Evolutionary conservation across 2,329 filamentous ascomycete species (phyloP), one percentile per base, ranked within the genome.

Genomic region (Septoria petroselini): DNA sequence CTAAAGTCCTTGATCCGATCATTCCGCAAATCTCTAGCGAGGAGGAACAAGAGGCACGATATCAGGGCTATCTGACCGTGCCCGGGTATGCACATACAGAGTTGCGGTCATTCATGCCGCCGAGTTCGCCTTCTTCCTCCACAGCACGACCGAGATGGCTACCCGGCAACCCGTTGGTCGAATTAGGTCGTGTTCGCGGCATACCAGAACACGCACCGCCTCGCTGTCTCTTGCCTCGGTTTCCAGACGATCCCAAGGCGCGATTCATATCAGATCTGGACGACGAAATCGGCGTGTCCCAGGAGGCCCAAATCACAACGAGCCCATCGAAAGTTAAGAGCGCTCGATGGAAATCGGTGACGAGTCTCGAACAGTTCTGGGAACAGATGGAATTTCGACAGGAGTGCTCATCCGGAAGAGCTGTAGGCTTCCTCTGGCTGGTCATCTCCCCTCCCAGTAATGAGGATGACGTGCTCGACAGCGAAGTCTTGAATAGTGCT

Each of bases 321-420:
- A 68, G 58, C 58, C 66, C 57, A 51, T 65, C 59, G 50, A 74
- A 78, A 58, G 57, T 54, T 48, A 79, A 80, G 58, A 76, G 74
- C 19, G 86, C 86, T 0, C 77, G 81, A 49, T 98, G 93, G 93
- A 86, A 83, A 65, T 90, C 86, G 52, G 83, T 96, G 18, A 84
- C 79, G 65, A 86, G 83, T 0, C 73, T 98, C 33, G 87, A 91
- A n/a, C 84, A 91, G 59, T 98, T 98, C 64, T 98, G 93, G 93
- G 93, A 98, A 55, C 86, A 95, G 79, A 97, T 98, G 91, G 85
- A 91, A 0, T 97, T 88, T 65, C 79, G 93, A 49, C 93, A 97
- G 67, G 93, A 98, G 65, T 98, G 93, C 65, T 95, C 91, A 0
- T 88, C 90, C 27, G 94, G 93, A 0, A 79, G 91, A 14, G 77